phyloP scores from a whole-genome alignment of 352 stramenopile species.

The Pythium grandisporangium region DNA sequence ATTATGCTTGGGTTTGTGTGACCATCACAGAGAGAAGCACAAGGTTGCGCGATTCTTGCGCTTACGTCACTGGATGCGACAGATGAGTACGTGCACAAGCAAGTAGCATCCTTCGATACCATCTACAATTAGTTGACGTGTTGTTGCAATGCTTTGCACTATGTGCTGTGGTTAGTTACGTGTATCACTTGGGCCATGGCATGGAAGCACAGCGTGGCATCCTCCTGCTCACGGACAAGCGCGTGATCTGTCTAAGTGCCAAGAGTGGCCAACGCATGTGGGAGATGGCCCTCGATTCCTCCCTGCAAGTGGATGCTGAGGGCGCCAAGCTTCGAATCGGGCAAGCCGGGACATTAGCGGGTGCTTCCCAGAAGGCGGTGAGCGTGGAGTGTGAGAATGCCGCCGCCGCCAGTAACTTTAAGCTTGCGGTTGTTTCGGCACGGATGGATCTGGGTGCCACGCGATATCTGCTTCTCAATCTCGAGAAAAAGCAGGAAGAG shows the following conservation, averaged over 20 bases:
- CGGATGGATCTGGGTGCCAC: slow-evolving; percentile 68
- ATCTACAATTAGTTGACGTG: too few relatives aligned
- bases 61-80: slow-evolving; percentile 68
- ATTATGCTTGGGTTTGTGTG: neutral
- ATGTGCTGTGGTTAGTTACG: slow-evolving; percentile 32
- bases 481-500: slow-evolving; percentile 76
- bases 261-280: slow-evolving; percentile 71
- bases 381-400: slow-evolving; percentile 68
- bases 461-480: slow-evolving; percentile 70
- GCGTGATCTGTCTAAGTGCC: slow-evolving; percentile 63
- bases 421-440: slow-evolving; percentile 65
- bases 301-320: slow-evolving; percentile 39
- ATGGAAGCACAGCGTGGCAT: slow-evolving; percentile 52
- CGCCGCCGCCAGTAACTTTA: slow-evolving; percentile 54
- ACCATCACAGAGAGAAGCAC: slow-evolving; percentile 32
- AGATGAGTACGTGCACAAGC: slow-evolving; percentile 62
- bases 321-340: slow-evolving; percentile 35
- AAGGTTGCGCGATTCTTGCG: slow-evolving; percentile 65
- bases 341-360: too few relatives aligned
- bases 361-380: slow-evolving; percentile 32
- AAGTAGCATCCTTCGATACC: too few relatives aligned
- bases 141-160: neutral
- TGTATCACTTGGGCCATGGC: slow-evolving; percentile 78
- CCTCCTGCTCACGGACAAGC: slow-evolving; percentile 77
- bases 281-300: slow-evolving; percentile 78